phyloP scores from a whole-genome alignment of 768 basidiomycete species.

The Podaxis mareebaensis region DNA sequence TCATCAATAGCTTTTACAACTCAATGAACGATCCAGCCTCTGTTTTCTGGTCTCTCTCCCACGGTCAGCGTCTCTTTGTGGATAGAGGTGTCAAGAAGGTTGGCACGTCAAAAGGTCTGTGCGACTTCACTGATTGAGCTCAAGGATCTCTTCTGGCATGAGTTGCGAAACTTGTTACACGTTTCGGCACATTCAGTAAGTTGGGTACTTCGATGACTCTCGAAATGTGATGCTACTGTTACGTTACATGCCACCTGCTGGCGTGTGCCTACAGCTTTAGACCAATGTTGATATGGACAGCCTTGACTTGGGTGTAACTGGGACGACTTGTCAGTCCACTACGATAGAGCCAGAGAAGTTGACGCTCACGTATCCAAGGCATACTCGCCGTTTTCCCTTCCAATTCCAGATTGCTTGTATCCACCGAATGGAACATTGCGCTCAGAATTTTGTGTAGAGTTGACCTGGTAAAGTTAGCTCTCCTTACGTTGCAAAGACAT shows the following conservation, averaged over 20 bases:
- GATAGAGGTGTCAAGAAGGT: no score
- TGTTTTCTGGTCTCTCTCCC: no score
- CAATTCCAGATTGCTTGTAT: slow-evolving; percentile 74
- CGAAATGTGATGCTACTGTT: no score
- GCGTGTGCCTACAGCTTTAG: background rate
- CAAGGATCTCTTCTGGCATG: background rate
- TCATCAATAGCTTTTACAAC: no score
- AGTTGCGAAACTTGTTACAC: background rate
- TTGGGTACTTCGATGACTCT: background rate
- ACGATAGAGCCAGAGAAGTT: background rate
- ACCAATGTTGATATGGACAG: slow-evolving; percentile 61
- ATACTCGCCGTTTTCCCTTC: slow-evolving; percentile 69
- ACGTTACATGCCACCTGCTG: background rate
- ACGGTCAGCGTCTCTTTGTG: no score
- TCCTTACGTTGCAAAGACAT: background rate
- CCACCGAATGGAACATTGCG: slow-evolving; percentile 65
- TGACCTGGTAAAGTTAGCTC: slow-evolving; percentile 31
- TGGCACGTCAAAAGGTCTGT: no score
- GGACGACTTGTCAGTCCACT: background rate
- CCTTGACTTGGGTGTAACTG: slow-evolving; percentile 61
- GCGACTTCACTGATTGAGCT: no score
- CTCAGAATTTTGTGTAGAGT: slow-evolving; percentile 44
- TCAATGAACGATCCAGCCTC: no score
- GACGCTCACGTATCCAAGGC: slow-evolving; percentile 50
- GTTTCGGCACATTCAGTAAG: background rate